Conservation (phyloP, 139 green algal genomes). For the Haematococcus sp. region DNA sequence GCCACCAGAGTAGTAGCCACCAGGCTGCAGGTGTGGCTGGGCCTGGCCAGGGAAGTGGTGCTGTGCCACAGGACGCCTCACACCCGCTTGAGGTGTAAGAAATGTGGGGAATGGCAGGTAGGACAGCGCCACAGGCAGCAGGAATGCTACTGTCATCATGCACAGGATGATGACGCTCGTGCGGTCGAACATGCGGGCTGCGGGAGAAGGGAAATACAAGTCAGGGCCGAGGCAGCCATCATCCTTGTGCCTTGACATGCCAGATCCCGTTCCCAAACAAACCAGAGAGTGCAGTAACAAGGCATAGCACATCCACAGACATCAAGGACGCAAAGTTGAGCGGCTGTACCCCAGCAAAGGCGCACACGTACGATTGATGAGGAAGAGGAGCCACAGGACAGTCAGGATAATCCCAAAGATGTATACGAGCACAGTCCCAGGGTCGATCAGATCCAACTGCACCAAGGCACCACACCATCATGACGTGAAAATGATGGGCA, state of each 20-base stretch:
- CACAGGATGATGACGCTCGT: constrained; percentile 45
- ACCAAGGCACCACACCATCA: constrained; percentile 2
- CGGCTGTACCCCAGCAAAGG: no score
- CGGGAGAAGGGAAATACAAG: neutral
- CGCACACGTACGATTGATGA: constrained; percentile 29
- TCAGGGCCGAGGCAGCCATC: neutral
- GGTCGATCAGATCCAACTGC: constrained; percentile 47
- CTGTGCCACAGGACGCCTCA: no score
- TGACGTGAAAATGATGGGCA: no score
- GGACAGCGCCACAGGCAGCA: constrained; percentile 43
- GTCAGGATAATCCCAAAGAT: constrained; percentile 47
- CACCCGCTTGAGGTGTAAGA: constrained; percentile 1
- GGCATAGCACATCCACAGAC: no score
- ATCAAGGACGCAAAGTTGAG: no score
- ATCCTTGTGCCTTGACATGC: no score
- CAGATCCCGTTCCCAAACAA: no score
- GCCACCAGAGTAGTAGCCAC: no score
- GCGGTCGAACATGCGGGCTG: constrained; percentile 49
- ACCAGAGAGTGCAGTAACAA: no score
- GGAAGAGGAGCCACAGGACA: constrained; percentile 43
- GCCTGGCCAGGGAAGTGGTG: no score
- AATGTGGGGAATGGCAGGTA: constrained; percentile 31
- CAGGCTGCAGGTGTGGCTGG: no score
- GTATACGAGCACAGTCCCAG: constrained; percentile 47
- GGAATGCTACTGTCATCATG: constrained; percentile 50